Evolutionary conservation across 768 basidiomycete genomes (phyloP).

Genomic region (Boletus rubropictus): DNA sequence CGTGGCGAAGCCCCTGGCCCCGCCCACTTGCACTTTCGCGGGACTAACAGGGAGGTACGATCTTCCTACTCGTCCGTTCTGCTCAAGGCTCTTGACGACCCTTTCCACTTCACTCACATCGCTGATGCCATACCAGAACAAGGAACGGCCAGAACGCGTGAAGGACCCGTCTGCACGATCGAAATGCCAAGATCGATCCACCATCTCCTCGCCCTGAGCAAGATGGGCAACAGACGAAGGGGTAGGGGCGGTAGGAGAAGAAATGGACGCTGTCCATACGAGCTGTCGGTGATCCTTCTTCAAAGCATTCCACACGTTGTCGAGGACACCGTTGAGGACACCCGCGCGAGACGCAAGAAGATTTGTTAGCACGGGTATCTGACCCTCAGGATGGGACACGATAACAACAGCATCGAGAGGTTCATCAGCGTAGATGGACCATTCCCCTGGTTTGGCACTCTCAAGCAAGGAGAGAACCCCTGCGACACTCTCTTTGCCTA

Average conservation of each 20-base stretch:
- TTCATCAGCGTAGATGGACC: slow-evolving; percentile 97
- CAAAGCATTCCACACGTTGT: slow-evolving; percentile 97
- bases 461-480: slow-evolving; percentile 58
- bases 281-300: slow-evolving; percentile 89
- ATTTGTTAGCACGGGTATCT: slow-evolving; percentile 88
- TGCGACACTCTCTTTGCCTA: slow-evolving; percentile 79
- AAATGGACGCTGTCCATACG: slow-evolving; percentile 93
- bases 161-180: slow-evolving; percentile 98
- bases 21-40: slow-evolving; percentile 16
- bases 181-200: slow-evolving; percentile 94
- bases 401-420: slow-evolving; percentile 93
- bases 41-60: slow-evolving; percentile 65
- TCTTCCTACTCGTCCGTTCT: slow-evolving; percentile 78
- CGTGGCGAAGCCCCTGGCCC: slow-evolving; percentile 19
- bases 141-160: slow-evolving; percentile 84
- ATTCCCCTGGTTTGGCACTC: slow-evolving; percentile 74
- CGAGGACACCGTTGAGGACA: slow-evolving; percentile 88
- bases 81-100: slow-evolving; percentile 69
- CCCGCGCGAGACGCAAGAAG: slow-evolving; percentile 85
- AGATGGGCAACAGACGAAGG: slow-evolving; percentile 2
- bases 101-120: slow-evolving; percentile 89
- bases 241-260: slow-evolving; percentile 10
- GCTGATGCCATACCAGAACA: slow-evolving; percentile 98
- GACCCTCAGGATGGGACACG: slow-evolving; percentile 85
- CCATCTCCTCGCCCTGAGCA: slow-evolving; percentile 66